Evolutionary conservation across 768 basidiomycete species (phyloP), one percentile per base, ranked within the genome.

Genomic region (Tulasnella calospora): DNA sequence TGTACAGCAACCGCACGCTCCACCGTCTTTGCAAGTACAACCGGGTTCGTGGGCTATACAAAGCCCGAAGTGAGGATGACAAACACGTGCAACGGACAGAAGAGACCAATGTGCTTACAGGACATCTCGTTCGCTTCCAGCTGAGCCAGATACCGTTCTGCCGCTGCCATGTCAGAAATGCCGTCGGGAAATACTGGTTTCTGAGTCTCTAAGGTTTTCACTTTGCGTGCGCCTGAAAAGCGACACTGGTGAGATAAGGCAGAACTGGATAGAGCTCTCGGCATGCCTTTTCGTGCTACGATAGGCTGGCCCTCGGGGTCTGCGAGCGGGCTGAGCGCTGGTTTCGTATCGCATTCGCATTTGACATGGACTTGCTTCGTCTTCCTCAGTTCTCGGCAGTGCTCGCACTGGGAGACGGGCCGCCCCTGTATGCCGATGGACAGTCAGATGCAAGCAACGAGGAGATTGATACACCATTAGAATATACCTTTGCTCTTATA

Each of bases 321-420:
- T 9, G 61, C 30, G 12, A 67, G 3, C n/a, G 61, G 9, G 27
- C 27, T 67, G 12, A 33, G 3, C 3, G 61, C 1, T 2, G 61
- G 61, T 13, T 67, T 67, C 3, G 61, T 41, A 15, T 87, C 86
- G 80, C 94, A 95, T 74, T 88, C 90, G 83, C 94, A 95, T 82
- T 93, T 94, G 41, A 92, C 92, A 82, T 95, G 94, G 41, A 94
- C 87, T 80, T 89, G 90, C 84, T 90, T 92, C 61, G 91, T 91
- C 84, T 94, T 92, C 23, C 95, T 89, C 44, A 93, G 87, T 81
- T 94, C 90, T 46, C 94, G 90, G 83, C 96, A 97, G 81, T 90
- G 90, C 76, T 89, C 88, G 85, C 96, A 98, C 83, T 97, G 95
- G 9, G 95, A 94, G 21, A 95, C 89, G 0, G 96, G 96, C 9